These are phyloP conservation scores for Lactifluus hygrophoroides DNA, from an alignment of 768 basidiomycete genomes.

Conservation along the genomic window DNA sequence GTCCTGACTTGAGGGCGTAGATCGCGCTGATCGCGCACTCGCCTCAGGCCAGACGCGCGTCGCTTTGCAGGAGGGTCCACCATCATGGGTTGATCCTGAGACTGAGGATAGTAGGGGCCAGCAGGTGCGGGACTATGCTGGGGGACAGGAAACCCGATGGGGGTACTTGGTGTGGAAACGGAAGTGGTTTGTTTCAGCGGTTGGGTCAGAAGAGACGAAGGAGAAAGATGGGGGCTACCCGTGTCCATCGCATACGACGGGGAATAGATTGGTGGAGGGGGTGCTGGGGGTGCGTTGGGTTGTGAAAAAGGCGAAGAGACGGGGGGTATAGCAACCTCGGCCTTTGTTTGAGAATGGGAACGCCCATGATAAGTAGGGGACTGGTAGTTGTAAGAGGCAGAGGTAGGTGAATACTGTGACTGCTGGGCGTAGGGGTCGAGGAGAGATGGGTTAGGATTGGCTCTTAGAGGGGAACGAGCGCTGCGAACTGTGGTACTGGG, in stretches of 20 bases:
- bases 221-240: conserved; percentile 49
- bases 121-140: conserved; percentile 37
- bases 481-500: conserved; percentile 37
- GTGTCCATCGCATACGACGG: conserved; percentile 56
- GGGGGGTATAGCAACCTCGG: conserved; percentile 19
- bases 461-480: conserved; percentile 57
- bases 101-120: conserved; percentile 45
- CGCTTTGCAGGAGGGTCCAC: conserved; percentile 60
- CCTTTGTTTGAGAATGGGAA: conserved; percentile 48
- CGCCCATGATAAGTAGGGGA: conserved; percentile 34
- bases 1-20: conserved; percentile 65
- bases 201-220: conserved; percentile 42
- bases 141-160: conserved; percentile 55
- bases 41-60: conserved; percentile 67
- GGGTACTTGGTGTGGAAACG: conserved; percentile 61
- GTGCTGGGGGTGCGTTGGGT: conserved; percentile 31
- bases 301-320: conserved; percentile 52
- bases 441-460: conserved; percentile 35
- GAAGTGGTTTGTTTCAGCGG: conserved; percentile 44
- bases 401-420: conserved; percentile 55
- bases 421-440: conserved; percentile 71
- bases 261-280: conserved; percentile 32
- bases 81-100: conserved; percentile 54
- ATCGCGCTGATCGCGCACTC: conserved; percentile 69
- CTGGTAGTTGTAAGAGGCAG: conserved; percentile 40